Evolutionary conservation across 2,329 filamentous ascomycete genomes (phyloP), one percentile per base, ranked within the genome.

Genomic region (Calonectria fujianensis): DNA sequence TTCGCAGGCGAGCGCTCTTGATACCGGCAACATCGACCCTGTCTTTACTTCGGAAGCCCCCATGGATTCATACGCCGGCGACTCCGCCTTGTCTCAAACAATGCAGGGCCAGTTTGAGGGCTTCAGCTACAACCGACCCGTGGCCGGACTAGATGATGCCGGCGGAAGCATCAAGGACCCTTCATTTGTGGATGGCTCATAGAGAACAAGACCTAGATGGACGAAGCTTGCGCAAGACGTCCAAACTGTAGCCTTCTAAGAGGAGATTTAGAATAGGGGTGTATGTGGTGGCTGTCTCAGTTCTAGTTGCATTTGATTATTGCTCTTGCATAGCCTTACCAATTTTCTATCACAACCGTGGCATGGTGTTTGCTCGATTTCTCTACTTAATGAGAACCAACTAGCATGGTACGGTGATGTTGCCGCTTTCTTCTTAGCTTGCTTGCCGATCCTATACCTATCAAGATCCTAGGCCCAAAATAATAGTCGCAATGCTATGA

Each of bases 81-180:
- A 96, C 0, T 94, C 95, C 0, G 90, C 95, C 82, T 90, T 99
- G 41, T 98, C 96, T 24, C 92, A 96, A 85, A 98, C 96, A n/a
- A 95, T 96, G 93, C 97, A 99, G 86, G 61, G 97, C 84, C 95
- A 98, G 83, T 98, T 98, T 83, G 92, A 93, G 39, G 96, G 96
- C 72, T 98, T 96, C 93, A 97, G 94, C 76, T 98, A 98, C 90
- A 98, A 98, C 87, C 92, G 96, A 73, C 96, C 96, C 20, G 96
- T 98, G 78, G 95, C 96, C 73, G 96, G 96, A 67, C 90, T 98
- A 59, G 95, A 95, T 45, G 96, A 98, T 85, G 96, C 93, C 32
- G 96, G 96, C 78, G 96, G 96, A 76, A 98, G 95, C 86, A 94
- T 98, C 75, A 97, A 94, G 86, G 96, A 97, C 84, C 94, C 94